A percentile compares a stretch with the other conserved stretches of the same genome.
phyloP scores from a whole-genome alignment of 352 stramenopile species.

The Pythium phragmitis region DNA sequence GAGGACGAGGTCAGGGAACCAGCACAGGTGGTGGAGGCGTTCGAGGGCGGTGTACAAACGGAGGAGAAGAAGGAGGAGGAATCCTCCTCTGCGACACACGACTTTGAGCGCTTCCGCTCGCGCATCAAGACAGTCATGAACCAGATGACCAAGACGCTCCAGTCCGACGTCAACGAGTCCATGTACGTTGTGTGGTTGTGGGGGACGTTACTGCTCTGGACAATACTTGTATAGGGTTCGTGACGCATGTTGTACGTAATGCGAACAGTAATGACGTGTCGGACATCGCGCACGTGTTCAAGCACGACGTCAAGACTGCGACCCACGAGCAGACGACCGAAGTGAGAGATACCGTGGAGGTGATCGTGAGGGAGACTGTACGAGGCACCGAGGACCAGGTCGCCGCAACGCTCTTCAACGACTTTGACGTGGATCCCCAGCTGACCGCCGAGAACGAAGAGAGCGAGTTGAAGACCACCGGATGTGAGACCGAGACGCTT shows the following conservation, averaged over 20 bases:
- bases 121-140: slow-evolving; percentile 55
- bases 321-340: slow-evolving; percentile 32
- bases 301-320: slow-evolving; percentile 44
- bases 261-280: slow-evolving; percentile 35
- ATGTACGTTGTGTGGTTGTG: slow-evolving; percentile 38
- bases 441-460: not conserved
- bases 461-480: not conserved
- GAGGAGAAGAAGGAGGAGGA: not conserved
- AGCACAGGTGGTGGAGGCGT: not conserved
- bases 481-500: not conserved
- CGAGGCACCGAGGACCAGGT: slow-evolving; percentile 27
- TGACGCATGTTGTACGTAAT: not conserved
- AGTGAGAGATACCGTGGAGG: slow-evolving; percentile 49
- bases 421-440: not conserved
- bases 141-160: slow-evolving; percentile 41
- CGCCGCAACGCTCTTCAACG: slow-evolving; percentile 5
- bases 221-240: not conserved
- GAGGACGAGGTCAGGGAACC: not conserved
- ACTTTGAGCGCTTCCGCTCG: slow-evolving; percentile 39
- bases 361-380: slow-evolving; percentile 34
- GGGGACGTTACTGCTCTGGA: not conserved
- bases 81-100: not conserved
- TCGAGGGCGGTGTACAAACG: no score
- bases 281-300: slow-evolving; percentile 51
- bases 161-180: slow-evolving; percentile 49